A percentile compares a stretch with the other conserved stretches of the same genome.
These are phyloP conservation scores for Mortierella alpina DNA, from an alignment of 192 early-diverging fungal species.

Conservation along the genomic window DNA sequence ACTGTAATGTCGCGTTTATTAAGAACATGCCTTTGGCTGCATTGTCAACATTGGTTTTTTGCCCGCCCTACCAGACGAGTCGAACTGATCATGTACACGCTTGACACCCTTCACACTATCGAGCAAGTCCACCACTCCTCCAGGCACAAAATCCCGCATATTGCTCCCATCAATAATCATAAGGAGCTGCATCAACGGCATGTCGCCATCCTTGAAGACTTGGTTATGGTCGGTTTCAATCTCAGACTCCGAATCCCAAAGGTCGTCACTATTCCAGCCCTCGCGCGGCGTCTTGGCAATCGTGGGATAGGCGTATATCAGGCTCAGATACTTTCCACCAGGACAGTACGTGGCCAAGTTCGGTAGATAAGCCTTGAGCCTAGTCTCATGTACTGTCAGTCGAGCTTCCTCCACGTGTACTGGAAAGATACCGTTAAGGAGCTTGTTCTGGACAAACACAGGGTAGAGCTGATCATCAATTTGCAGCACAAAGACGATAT, in stretches of 20 bases:
- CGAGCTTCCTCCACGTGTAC: slow-evolving; percentile 34
- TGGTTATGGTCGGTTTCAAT: slow-evolving; percentile 17
- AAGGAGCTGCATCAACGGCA: slow-evolving; percentile 38
- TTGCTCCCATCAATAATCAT: slow-evolving; percentile 40
- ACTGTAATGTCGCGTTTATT: slow-evolving; percentile 12
- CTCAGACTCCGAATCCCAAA: slow-evolving; percentile 27
- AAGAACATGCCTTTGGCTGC: slow-evolving; percentile 12
- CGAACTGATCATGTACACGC: slow-evolving; percentile 24
- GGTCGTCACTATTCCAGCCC: slow-evolving; percentile 21
- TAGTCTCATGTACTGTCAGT: slow-evolving; percentile 44
- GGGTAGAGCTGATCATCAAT: slow-evolving; percentile 36
- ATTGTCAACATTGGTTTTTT: slow-evolving; percentile 29
- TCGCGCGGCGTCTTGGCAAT: slow-evolving; percentile 25
- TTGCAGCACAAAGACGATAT: slow-evolving; percentile 41
- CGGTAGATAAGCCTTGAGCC: slow-evolving; percentile 32
- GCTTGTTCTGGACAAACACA: slow-evolving; percentile 40
- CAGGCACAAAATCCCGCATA: slow-evolving; percentile 25
- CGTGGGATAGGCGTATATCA: slow-evolving; percentile 31
- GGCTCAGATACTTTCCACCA: slow-evolving; percentile 48
- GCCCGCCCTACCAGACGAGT: slow-evolving; percentile 24
- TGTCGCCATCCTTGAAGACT: slow-evolving; percentile 20
- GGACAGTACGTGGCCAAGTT: slow-evolving; percentile 37
- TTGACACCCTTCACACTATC: slow-evolving; percentile 28
- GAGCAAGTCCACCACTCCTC: slow-evolving; percentile 33
- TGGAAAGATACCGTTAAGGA: slow-evolving; percentile 27